Base-by-base conservation (phyloP, 1,284 basidiomycete genomes). In the Leucoagaricus sp. region DNA sequence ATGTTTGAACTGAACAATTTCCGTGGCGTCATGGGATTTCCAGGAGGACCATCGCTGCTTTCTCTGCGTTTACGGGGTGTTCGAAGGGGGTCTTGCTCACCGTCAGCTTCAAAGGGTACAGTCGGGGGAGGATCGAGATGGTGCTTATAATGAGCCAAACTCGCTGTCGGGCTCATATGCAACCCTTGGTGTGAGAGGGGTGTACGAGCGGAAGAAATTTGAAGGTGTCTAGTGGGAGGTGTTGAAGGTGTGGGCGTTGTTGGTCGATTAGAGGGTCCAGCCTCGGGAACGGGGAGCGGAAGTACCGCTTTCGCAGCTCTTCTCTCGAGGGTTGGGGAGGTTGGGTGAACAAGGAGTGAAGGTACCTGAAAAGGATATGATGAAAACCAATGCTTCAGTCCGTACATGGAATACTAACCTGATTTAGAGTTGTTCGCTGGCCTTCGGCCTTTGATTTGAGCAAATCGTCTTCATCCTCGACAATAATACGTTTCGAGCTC, bases 101-200 rank as follows among this genome's bases (percentile, higher is more conserved):
- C 69, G 38, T 70, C 72, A 9, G 72, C 55, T 53, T 69, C 71
- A 60, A 73, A 76, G 1, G 68, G 53, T n/a, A 74, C 66, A n/a
- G 73, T 65, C 10, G 79, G 81, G 2, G 85, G 85, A 2, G 85
- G 86, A 60, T 86, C 82, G 10, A 86, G 72, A 62, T 86, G 71
- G 2, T 78, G 79, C 63, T 86, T 87, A 66, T 84, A 86, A 68
- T 87, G 79, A 4, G 75, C 80, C n/a, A 85, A 75, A 63, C 80
- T 85, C 1, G 84, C 68, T 4, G 78, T 79, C 2, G 85, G 85
- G 60, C 82, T 83, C 83, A 85, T 85, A 60, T 86, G 83, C 36
- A 88, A 67, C 28, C 85, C 87, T 59, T 78, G 82, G 63, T 87
- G 83, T 0, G 87, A 87, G 12, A 89, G 66, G 0, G 87, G 86